Evolutionary conservation across 371 early-diverging fungal genomes (phyloP).

Genomic region (Actinomortierella ambigua): DNA sequence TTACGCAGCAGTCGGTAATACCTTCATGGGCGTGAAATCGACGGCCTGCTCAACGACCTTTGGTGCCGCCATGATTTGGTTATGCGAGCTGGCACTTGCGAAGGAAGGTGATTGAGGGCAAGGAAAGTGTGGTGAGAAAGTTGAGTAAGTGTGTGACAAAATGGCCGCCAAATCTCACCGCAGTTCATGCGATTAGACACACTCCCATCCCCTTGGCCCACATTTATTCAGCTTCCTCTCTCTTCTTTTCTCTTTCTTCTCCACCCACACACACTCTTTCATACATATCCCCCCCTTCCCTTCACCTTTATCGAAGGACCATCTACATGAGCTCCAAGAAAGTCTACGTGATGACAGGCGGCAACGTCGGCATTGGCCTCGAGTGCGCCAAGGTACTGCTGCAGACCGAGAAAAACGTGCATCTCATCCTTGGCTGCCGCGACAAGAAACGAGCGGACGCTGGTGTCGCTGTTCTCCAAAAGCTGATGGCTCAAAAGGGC

Average conservation of each 20-base stretch:
- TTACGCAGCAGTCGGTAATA: too few relatives aligned
- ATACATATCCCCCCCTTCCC: neutral
- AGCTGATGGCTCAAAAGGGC: neutral
- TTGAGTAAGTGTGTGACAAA: too few relatives aligned
- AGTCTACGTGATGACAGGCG: slow-evolving; percentile 37
- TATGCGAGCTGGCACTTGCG: too few relatives aligned
- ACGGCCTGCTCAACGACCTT: slow-evolving; percentile 10
- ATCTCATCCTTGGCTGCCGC: slow-evolving; percentile 38
- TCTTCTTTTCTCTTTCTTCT: neutral
- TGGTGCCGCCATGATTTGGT: slow-evolving; percentile 9
- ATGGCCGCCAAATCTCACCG: too few relatives aligned
- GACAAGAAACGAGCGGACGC: slow-evolving; percentile 14
- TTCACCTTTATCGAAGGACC: neutral
- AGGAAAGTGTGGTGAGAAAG: too few relatives aligned
- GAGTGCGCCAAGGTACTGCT: slow-evolving; percentile 31
- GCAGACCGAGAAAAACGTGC: slow-evolving; percentile 19
- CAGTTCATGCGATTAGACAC: too few relatives aligned
- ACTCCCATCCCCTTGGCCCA: too few relatives aligned
- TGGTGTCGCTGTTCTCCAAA: slow-evolving; percentile 19
- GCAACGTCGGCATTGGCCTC: slow-evolving; percentile 39
- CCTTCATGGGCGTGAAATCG: slow-evolving; percentile 13
- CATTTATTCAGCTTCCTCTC: neutral
- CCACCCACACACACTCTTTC: neutral
- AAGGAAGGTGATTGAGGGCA: too few relatives aligned
- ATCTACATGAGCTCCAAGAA: slow-evolving; percentile 9